Conservation (phyloP, 306 rosid species). For the Nissolia schottii region DNA sequence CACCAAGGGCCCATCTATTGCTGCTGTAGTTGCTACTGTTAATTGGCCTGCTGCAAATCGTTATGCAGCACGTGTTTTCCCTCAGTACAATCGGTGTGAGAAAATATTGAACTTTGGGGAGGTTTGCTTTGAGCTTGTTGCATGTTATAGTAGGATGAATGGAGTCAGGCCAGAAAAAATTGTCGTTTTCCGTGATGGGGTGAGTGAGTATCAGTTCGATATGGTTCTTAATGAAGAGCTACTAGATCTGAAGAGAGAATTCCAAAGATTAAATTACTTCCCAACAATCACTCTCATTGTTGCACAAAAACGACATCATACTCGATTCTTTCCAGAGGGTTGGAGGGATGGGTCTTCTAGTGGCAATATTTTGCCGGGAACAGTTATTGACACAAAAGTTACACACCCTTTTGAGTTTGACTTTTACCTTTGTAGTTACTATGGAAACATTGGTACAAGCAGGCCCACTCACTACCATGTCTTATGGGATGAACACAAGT, state of each 20-base stretch:
- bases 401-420: slow-evolving; percentile 73
- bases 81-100: slow-evolving; percentile 54
- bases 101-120: slow-evolving; percentile 54
- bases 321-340: slow-evolving; percentile 55
- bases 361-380: slow-evolving; percentile 61
- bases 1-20: slow-evolving; percentile 56
- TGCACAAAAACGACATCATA: slow-evolving; percentile 74
- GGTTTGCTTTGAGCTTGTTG: slow-evolving; percentile 59
- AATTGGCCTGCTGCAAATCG: slow-evolving; percentile 88
- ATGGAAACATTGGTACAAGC: slow-evolving; percentile 76
- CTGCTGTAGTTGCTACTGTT: slow-evolving; percentile 74
- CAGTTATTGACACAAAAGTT: slow-evolving; percentile 64
- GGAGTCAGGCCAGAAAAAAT: slow-evolving; percentile 50
- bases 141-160: slow-evolving; percentile 38
- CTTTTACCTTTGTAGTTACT: slow-evolving; percentile 72
- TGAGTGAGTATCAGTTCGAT: slow-evolving; percentile 72
- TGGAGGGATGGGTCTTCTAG: slow-evolving; percentile 34
- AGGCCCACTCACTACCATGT: slow-evolving; percentile 83
- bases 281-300: slow-evolving; percentile 69
- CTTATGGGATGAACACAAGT: slow-evolving; percentile 69
- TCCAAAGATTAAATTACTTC: slow-evolving; percentile 27
- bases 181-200: slow-evolving; percentile 75
- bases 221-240: slow-evolving; percentile 87
- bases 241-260: slow-evolving; percentile 41
- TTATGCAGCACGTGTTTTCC: slow-evolving; percentile 62